These are phyloP conservation scores for Fraxinus greggii DNA, from an alignment of 305 asterid species.

Conservation along the genomic window DNA sequence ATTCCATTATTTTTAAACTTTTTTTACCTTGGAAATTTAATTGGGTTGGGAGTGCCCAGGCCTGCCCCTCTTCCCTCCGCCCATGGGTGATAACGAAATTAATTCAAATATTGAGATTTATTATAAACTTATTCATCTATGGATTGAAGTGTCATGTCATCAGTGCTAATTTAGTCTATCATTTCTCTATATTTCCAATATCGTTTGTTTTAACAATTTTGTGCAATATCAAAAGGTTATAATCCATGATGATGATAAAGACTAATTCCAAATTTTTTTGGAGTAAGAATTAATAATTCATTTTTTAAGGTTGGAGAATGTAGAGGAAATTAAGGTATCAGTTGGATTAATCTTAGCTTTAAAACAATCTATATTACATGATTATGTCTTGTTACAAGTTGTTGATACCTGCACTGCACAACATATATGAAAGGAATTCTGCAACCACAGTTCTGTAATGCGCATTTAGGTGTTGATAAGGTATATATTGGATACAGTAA, in stretches of 20 bases:
- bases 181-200: background rate
- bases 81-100: background rate
- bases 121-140: too few species aligned
- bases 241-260: background rate
- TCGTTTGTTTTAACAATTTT: background rate
- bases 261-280: background rate
- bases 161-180: too few species aligned
- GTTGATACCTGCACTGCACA: background rate
- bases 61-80: too few species aligned
- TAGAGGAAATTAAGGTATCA: background rate
- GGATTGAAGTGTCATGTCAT: too few species aligned
- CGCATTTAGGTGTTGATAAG: background rate
- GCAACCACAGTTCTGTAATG: background rate
- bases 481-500: background rate
- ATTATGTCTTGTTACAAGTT: background rate
- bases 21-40: too few species aligned
- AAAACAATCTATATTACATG: constrained; percentile 2
- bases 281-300: background rate
- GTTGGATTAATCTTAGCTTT: constrained; percentile 12
- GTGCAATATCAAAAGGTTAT: background rate
- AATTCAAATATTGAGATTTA: too few species aligned
- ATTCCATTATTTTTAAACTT: too few species aligned
- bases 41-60: too few species aligned
- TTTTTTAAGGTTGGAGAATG: background rate
- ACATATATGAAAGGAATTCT: background rate